Conservation (phyloP, 805 yeast genomes). For the Ogataea naganishii region DNA sequence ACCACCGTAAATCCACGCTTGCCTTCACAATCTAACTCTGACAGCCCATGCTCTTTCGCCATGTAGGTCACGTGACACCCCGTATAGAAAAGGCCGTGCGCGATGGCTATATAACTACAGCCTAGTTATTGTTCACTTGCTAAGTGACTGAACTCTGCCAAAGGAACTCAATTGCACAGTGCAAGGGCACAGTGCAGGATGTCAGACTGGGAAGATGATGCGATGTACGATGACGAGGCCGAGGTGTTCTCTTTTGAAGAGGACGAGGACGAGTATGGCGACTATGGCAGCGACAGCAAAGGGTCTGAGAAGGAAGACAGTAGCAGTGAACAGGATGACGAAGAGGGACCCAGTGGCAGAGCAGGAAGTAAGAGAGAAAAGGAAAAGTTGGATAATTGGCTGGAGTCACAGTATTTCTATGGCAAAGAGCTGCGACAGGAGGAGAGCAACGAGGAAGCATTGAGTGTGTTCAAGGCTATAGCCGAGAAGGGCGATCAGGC, state of each 20-base stretch:
- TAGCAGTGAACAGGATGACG: constrained; percentile 5
- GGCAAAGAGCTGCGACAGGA: constrained; percentile 26
- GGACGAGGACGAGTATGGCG: constrained; percentile 16
- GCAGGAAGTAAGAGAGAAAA: constrained; percentile 1
- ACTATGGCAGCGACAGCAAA: constrained; percentile 6
- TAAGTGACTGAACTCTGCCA: background rate
- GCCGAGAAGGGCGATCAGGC: background rate
- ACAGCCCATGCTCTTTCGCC: background rate
- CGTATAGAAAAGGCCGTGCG: background rate
- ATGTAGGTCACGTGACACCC: background rate
- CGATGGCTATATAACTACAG: background rate
- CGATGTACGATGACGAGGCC: constrained; percentile 27
- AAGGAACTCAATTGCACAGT: background rate
- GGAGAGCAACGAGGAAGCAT: constrained; percentile 17
- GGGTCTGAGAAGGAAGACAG: constrained; percentile 5
- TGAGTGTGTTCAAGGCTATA: constrained; percentile 12
- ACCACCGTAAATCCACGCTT: background rate
- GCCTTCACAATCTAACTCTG: background rate
- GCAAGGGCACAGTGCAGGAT: constrained; percentile 7
- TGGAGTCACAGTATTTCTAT: constrained; percentile 21
- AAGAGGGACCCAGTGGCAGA: no score
- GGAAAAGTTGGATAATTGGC: constrained; percentile 7
- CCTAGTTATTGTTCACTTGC: background rate
- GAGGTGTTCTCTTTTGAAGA: constrained; percentile 25
- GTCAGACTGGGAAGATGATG: constrained; percentile 29